These are phyloP conservation scores for Dimocarpus longan DNA, from an alignment of 345 rosid species.

Conservation along the genomic window DNA sequence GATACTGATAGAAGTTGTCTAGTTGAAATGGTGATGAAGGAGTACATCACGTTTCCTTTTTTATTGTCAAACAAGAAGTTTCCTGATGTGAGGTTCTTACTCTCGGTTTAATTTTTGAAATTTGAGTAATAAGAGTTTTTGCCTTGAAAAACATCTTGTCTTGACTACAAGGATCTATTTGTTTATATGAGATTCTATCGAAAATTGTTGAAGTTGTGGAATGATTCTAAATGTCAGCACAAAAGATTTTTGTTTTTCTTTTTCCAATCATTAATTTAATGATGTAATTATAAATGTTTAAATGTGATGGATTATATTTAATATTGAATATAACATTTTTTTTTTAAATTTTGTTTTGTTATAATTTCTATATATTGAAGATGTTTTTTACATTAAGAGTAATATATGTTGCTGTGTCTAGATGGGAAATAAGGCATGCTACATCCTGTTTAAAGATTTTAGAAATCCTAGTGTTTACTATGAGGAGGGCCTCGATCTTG, in stretches of 20 bases:
- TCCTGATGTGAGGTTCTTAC: slow-evolving; percentile 48
- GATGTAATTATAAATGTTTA: no score
- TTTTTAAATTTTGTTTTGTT: background rate
- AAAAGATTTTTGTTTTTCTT: background rate
- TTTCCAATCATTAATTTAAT: no score
- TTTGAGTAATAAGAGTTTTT: background rate
- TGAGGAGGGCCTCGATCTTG: slow-evolving; percentile 56
- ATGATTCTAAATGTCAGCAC: background rate
- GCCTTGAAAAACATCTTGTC: background rate
- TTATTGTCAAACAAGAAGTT: slow-evolving; percentile 55
- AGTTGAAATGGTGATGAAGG: slow-evolving; percentile 61
- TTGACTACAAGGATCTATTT: background rate
- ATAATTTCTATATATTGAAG: slow-evolving; percentile 2
- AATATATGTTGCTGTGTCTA: slow-evolving; percentile 31
- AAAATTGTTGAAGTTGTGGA: slow-evolving; percentile 1
- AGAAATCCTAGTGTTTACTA: slow-evolving; percentile 49
- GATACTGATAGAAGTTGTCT: slow-evolving; percentile 43
- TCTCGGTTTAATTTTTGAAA: slow-evolving; percentile 7
- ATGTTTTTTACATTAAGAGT: slow-evolving; percentile 5
- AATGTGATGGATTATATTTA: background rate
- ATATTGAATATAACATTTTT: background rate
- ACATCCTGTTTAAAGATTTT: slow-evolving; percentile 60
- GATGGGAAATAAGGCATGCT: slow-evolving; percentile 55
- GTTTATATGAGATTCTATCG: background rate
- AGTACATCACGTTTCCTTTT: slow-evolving; percentile 77